A percentile compares a stretch with the other conserved stretches of the same genome.
Conservation (phyloP, 176 grass and related monocot species). For the Paspalum notatum region DNA sequence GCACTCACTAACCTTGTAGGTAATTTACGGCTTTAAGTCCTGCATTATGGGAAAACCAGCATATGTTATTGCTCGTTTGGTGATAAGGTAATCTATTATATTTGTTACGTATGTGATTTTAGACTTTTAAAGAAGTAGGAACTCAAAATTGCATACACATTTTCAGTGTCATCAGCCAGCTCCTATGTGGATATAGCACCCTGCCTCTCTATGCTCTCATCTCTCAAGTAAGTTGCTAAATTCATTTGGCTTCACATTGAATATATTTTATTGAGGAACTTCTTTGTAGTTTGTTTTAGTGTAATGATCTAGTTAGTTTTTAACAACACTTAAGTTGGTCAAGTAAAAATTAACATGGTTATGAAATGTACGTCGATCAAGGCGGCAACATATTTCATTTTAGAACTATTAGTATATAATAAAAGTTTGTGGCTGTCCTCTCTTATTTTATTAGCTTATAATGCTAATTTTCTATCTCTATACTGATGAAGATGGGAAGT, state of each 20-base stretch:
- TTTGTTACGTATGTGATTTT: not conserved
- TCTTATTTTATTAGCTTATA: not conserved
- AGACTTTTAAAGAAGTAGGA: not conserved
- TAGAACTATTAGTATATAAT: not conserved
- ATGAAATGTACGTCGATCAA: no score
- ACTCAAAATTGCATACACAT: not conserved
- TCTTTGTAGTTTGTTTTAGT: not conserved
- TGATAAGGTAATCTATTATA: conserved; percentile 49
- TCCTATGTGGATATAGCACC: conserved; percentile 74
- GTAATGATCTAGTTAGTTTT: not conserved
- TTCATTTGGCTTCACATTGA: not conserved
- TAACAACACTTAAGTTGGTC: not conserved
- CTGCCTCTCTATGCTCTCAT: conserved; percentile 85
- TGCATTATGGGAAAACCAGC: conserved; percentile 60
- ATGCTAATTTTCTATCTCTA: not conserved
- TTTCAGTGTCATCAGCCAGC: conserved; percentile 62
- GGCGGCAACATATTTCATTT: not conserved
- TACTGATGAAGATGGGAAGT: conserved; percentile 68
- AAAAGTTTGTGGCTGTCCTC: not conserved
- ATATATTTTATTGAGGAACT: not conserved
- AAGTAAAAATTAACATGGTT: not conserved
- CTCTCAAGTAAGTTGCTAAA: conserved; percentile 68
- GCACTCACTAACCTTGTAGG: conserved; percentile 33
- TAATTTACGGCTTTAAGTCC: conserved; percentile 51
- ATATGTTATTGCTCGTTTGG: conserved; percentile 52